Percentiles rank a stretch among this genome's conserved stretches.
Evolutionary conservation across 1,139 yeast species (phyloP).

Genomic region (Meyerozyma elateridarum): DNA sequence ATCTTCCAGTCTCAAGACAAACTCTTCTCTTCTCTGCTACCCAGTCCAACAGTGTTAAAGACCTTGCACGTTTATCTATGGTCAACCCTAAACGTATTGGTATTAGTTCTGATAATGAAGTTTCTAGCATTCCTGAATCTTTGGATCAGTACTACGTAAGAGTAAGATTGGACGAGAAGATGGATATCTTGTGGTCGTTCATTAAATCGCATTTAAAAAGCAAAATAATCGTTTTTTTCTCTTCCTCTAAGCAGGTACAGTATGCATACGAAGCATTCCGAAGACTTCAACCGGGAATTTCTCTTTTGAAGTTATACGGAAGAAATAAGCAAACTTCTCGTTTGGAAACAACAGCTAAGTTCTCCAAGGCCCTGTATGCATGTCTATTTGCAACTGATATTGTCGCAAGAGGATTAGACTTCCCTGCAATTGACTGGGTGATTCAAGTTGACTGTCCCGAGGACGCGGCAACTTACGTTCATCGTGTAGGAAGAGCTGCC

Average conservation of each 20-base stretch:
- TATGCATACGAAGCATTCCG: conserved; percentile 88
- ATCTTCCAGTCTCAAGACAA: conserved; percentile 82
- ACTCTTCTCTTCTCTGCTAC: conserved; percentile 91
- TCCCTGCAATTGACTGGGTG: conserved; percentile 98
- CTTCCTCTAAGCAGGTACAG: conserved; percentile 94
- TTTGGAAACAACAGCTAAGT: conserved; percentile 81
- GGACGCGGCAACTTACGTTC: conserved; percentile 91
- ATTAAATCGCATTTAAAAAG: conserved; percentile 81
- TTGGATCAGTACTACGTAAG: conserved; percentile 79
- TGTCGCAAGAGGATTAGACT: conserved; percentile 95
- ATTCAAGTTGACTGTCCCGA: conserved; percentile 95
- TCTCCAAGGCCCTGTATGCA: conserved; percentile 79
- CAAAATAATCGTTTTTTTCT: conserved; percentile 82
- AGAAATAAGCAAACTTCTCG: conserved; percentile 93
- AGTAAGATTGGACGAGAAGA: conserved; percentile 70
- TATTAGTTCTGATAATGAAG: conserved; percentile 42
- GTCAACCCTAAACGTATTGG: conserved; percentile 75
- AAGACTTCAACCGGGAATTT: conserved; percentile 92
- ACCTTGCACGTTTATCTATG: conserved; percentile 82
- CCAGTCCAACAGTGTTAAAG: conserved; percentile 81
- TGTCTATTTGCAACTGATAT: conserved; percentile 95
- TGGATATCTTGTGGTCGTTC: conserved; percentile 85
- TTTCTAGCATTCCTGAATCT: conserved; percentile 72
- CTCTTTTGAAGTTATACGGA: conserved; percentile 88
- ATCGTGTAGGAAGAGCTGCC: conserved; percentile 95